Percentiles rank a stretch among this genome's conserved stretches.
These are phyloP conservation scores for Phytophthora kernoviae DNA, from an alignment of 352 stramenopile species.

Conservation along the genomic window DNA sequence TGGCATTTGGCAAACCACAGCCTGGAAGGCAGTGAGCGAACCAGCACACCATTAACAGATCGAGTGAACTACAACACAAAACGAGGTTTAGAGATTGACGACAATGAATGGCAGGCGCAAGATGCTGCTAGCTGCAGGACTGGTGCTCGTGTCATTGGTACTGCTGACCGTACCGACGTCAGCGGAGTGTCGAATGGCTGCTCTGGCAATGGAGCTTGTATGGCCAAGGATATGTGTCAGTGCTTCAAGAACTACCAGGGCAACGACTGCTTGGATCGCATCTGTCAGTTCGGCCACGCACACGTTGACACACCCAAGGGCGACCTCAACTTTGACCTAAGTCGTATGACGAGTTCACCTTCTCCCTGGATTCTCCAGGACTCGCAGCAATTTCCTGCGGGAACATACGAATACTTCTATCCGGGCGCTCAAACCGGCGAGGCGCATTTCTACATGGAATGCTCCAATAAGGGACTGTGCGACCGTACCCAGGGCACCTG, in stretches of 20 bases:
- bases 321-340: conserved; percentile 91
- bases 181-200: conserved; percentile 81
- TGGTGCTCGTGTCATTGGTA: conserved; percentile 27
- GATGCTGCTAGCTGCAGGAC: conserved; percentile 12
- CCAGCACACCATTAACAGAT: neutral
- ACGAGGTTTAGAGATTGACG: neutral
- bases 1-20: conserved; percentile 32
- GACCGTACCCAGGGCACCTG: conserved; percentile 85
- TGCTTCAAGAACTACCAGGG: conserved; percentile 89
- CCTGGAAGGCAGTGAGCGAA: conserved; percentile 5
- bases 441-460: conserved; percentile 94
- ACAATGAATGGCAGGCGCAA: conserved; percentile 27
- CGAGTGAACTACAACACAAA: neutral
- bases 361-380: conserved; percentile 60
- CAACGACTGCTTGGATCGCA: conserved; percentile 82
- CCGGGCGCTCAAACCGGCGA: conserved; percentile 43
- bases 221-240: conserved; percentile 80
- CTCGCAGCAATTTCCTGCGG: conserved; percentile 71
- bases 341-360: conserved; percentile 14
- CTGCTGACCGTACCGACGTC: conserved; percentile 22
- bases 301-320: conserved; percentile 93
- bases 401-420: conserved; percentile 80
- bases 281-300: conserved; percentile 86
- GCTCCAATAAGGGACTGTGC: conserved; percentile 93
- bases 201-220: conserved; percentile 82